Evolutionary conservation across 345 rosid genomes (phyloP), one percentile per base, ranked within the genome.

Genomic region (Eutrema yunnanense): DNA sequence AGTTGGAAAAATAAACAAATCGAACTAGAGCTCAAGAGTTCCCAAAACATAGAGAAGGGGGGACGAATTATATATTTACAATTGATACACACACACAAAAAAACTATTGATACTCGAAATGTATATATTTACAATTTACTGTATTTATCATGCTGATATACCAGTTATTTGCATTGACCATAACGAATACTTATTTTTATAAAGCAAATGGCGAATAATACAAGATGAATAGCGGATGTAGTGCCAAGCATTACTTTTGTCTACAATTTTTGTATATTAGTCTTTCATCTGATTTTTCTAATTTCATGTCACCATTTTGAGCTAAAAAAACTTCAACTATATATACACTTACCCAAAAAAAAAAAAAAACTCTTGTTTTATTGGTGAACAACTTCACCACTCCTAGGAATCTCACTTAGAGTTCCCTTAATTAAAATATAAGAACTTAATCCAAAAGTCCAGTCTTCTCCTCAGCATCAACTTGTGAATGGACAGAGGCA

Each of bases 401-500:
- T 41, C 46, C 52, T 40, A 65, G 5, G 13, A 47, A 51, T n/a
- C 12, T 16, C 16, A 16, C 16, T 16, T 16, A n/a, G 9, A 13
- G 22, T 22, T 16, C 16, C 16, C 16, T 22, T 22, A 19, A 8
- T 12, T 57, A 52, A 52, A 48, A 38, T 5, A 6, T 51, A 9
- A 50, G n/a, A 52, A 56, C 19, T 63, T 33, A 76, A 55, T 54
- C 75, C 58, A 84, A 51, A 58, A 75, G 84, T 36, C 40, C 67
- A 33, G 33, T 52, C n/a, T 43, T 75, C 69, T 82, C 85, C 68
- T 80, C 88, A 65, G 49, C 55, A 47, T 79, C 64, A 44, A 43
- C 63, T 12, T 36, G 41, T 56, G 87, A 75, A 44, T 49, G 71
- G 47, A 61, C 75, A 46, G 78, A 78, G 67, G 78, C 76, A 13